phyloP scores from a whole-genome alignment of 495 filamentous ascomycete species.

The Rostrohypoxylon terebratum region DNA sequence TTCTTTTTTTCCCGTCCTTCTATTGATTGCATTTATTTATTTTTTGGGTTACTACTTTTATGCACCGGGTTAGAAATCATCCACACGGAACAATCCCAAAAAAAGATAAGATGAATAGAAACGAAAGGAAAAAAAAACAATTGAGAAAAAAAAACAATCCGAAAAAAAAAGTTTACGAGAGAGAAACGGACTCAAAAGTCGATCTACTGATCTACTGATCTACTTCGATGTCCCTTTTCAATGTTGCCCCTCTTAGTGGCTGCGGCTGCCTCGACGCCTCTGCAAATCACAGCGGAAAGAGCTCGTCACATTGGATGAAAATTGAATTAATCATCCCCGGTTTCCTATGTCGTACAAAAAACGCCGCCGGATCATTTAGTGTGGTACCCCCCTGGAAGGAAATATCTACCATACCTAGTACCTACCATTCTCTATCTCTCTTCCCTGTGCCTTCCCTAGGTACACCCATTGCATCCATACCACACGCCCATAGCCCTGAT shows the following conservation, averaged over 20 bases:
- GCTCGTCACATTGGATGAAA: conserved; percentile 40
- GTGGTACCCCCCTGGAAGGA: conserved; percentile 31
- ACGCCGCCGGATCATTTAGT: conserved; percentile 35
- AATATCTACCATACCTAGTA: conserved; percentile 18
- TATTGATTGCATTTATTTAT: neutral
- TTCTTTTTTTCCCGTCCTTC: neutral
- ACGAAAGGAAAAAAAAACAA: neutral
- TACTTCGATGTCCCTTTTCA: conserved; percentile 13
- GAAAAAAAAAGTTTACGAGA: neutral
- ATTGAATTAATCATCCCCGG: conserved; percentile 33
- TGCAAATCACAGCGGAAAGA: conserved; percentile 27
- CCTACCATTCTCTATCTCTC: neutral
- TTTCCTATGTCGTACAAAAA: conserved; percentile 42
- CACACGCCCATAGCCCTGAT: conserved; percentile 17
- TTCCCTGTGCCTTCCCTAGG: conserved; percentile 11
- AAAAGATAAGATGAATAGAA: neutral
- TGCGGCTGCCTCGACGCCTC: neutral
- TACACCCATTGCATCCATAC: neutral
- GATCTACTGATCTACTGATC: neutral
- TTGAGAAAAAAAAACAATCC: neutral
- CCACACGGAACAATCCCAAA: neutral
- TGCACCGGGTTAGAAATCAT: neutral
- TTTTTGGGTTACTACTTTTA: neutral
- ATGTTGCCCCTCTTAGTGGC: conserved; percentile 2
- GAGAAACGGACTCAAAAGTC: conserved; percentile 4